Percentiles rank a stretch among this genome's conserved stretches.
Conservation (phyloP, 768 basidiomycete species). For the Hydnomerulius pinastri region DNA sequence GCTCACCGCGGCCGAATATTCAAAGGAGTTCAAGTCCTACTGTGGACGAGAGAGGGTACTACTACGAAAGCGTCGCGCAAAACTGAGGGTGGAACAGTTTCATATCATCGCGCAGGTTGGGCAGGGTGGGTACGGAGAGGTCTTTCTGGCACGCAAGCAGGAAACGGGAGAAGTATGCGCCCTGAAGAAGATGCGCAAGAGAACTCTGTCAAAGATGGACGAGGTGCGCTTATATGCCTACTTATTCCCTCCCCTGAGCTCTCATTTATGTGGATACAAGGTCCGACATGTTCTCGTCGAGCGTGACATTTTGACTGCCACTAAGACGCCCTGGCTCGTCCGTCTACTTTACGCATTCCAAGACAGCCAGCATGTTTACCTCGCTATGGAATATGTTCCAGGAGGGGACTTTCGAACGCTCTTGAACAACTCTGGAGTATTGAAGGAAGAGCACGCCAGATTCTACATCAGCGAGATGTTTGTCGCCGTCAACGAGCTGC, state of each 20-base stretch:
- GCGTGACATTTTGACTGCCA: slow-evolving; percentile 95
- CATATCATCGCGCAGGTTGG: slow-evolving; percentile 99
- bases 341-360: slow-evolving; percentile 96
- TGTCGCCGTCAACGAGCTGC: slow-evolving; percentile 87
- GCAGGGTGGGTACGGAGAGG: slow-evolving; percentile 98
- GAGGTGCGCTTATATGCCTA: no score
- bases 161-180: slow-evolving; percentile 98
- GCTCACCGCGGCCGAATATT: slow-evolving; percentile 53
- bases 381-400: slow-evolving; percentile 99
- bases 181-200: slow-evolving; percentile 95
- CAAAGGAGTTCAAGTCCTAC: slow-evolving; percentile 89
- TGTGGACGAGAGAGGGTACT: slow-evolving; percentile 91
- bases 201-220: slow-evolving; percentile 96
- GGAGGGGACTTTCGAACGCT: slow-evolving; percentile 98
- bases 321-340: slow-evolving; percentile 97
- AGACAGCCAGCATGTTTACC: slow-evolving; percentile 86
- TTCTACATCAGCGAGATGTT: slow-evolving; percentile 99
- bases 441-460: slow-evolving; percentile 95
- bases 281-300: slow-evolving; percentile 98
- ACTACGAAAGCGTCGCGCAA: slow-evolving; percentile 89
- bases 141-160: slow-evolving; percentile 91
- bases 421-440: slow-evolving; percentile 94
- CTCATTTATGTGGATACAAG: no score
- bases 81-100: slow-evolving; percentile 92
- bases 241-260: no score